A percentile compares a stretch with the other conserved stretches of the same genome.
Conservation (phyloP, 139 green algal species). For the Chlorella sorokiniana region DNA sequence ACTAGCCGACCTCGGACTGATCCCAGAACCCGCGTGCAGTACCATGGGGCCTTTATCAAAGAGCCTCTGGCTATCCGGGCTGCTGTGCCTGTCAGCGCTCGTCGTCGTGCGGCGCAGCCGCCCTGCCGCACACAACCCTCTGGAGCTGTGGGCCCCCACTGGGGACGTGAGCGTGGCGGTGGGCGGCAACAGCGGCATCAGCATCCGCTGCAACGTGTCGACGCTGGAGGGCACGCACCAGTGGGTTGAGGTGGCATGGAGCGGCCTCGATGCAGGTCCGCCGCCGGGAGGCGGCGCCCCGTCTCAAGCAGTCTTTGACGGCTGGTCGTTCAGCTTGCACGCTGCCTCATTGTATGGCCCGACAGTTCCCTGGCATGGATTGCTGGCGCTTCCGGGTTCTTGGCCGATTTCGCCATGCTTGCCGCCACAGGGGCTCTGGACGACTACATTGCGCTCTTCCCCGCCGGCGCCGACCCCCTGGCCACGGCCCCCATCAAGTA, state of each 20-base stretch:
- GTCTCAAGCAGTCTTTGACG: not conserved
- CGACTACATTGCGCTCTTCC: slow-evolving; percentile 45
- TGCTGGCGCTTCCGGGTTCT: slow-evolving; percentile 1
- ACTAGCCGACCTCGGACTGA: no score
- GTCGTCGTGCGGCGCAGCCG: not conserved
- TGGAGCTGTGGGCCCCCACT: slow-evolving; percentile 1
- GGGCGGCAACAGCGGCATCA: not conserved
- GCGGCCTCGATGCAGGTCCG: not conserved
- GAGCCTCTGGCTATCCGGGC: no score
- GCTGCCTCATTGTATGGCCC: not conserved
- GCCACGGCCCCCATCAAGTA: slow-evolving; percentile 40
- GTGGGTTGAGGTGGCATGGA: slow-evolving; percentile 31
- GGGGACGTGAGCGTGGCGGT: not conserved
- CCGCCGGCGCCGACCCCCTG: slow-evolving; percentile 20
- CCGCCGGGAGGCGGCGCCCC: not conserved
- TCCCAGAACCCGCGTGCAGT: no score
- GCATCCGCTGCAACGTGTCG: slow-evolving; percentile 9
- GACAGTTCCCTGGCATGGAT: not conserved
- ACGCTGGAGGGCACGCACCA: not conserved
- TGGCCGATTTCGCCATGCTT: not conserved
- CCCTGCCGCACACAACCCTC: slow-evolving; percentile 14
- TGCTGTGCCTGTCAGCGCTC: not conserved
- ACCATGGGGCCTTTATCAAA: no score
- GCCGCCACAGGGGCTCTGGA: slow-evolving; percentile 14
- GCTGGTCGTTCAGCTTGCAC: not conserved